A percentile compares a stretch with the other conserved stretches of the same genome.
Conservation (phyloP, 176 grass and related monocot genomes). For the Rhipidocladum racemiflorum region DNA sequence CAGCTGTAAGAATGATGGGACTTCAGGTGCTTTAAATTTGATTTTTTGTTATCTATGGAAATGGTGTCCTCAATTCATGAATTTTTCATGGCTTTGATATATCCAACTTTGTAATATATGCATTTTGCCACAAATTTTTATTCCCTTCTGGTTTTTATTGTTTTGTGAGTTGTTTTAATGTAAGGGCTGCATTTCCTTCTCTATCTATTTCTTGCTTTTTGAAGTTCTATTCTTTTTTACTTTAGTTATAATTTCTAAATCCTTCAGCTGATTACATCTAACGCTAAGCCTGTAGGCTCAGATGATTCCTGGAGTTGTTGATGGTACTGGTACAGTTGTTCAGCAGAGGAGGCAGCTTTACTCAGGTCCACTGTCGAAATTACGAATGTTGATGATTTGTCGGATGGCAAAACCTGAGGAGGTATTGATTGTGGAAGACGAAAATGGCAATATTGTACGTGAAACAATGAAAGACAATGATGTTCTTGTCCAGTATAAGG, state of each 20-base stretch:
- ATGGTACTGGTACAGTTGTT: constrained; percentile 66
- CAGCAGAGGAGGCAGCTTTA: constrained; percentile 90
- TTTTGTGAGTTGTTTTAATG: not conserved
- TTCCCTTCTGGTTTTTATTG: not conserved
- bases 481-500: constrained; percentile 99
- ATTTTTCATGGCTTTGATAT: not conserved
- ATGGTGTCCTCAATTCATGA: not conserved
- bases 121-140: not conserved
- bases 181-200: not conserved
- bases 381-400: constrained; percentile 97
- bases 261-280: not conserved
- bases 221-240: not conserved
- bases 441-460: constrained; percentile 98
- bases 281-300: constrained; percentile 37
- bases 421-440: constrained; percentile 97
- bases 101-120: not conserved
- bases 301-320: constrained; percentile 73
- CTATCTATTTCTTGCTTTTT: constrained; percentile 8
- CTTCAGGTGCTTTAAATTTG: constrained; percentile 60
- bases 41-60: constrained; percentile 5
- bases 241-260: constrained; percentile 21
- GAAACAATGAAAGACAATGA: constrained; percentile 99
- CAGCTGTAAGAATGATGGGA: constrained; percentile 82
- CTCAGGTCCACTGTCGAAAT: constrained; percentile 73
- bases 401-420: constrained; percentile 99